These are phyloP conservation scores for Spergularia azorica DNA, from an alignment of 179 eudicot species.

Conservation along the genomic window DNA sequence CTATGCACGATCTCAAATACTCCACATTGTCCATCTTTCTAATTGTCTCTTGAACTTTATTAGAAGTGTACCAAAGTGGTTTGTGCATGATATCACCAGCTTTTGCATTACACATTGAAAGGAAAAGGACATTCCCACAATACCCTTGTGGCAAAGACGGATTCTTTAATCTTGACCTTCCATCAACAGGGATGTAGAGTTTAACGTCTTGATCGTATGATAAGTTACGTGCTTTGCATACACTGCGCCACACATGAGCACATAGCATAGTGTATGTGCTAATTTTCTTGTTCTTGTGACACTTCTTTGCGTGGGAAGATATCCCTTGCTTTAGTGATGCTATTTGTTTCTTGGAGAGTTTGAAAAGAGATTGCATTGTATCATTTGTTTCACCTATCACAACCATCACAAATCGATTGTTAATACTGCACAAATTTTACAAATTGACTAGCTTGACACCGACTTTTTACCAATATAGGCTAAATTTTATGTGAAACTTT, in stretches of 20 bases:
- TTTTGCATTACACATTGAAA: constrained; percentile 31
- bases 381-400: not conserved
- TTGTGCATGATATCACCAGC: constrained; percentile 34
- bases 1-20: constrained; percentile 50
- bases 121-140: constrained; percentile 49
- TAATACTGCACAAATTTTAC: no score
- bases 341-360: constrained; percentile 29
- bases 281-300: constrained; percentile 2
- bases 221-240: constrained; percentile 47
- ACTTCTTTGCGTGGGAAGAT: constrained; percentile 14
- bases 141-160: constrained; percentile 39
- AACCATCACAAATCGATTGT: not conserved
- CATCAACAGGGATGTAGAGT: constrained; percentile 44
- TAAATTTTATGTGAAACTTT: no score
- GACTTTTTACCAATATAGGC: no score
- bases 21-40: constrained; percentile 33
- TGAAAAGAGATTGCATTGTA: constrained; percentile 1
- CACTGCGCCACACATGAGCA: constrained; percentile 45
- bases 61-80: constrained; percentile 34
- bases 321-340: constrained; percentile 23
- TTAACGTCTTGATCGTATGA: constrained; percentile 40
- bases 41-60: constrained; percentile 34
- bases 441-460: no score
- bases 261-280: constrained; percentile 44
- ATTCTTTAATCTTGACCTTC: constrained; percentile 39